These are phyloP conservation scores for Microcyclospora pomicola DNA, from an alignment of 2,329 filamentous ascomycete genomes.

Conservation along the genomic window DNA sequence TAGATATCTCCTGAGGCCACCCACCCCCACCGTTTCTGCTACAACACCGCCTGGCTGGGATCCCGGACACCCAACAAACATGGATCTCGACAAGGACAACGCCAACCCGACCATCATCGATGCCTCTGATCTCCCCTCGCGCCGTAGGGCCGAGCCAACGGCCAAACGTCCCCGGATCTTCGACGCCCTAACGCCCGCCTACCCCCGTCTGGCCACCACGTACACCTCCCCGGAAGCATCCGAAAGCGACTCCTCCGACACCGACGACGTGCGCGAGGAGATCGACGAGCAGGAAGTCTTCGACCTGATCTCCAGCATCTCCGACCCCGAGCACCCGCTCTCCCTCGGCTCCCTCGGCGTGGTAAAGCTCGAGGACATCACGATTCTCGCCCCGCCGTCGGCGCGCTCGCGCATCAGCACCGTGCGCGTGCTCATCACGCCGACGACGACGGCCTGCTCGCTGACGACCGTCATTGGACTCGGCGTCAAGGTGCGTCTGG, in stretches of 20 bases:
- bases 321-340: conserved; percentile 90
- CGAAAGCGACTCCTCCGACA: conserved; percentile 28
- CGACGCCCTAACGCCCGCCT: conserved; percentile 37
- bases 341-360: conserved; percentile 87
- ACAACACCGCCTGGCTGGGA: too few species aligned
- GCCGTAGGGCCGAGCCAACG: conserved; percentile 36
- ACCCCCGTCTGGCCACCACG: conserved; percentile 29
- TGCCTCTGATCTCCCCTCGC: conserved; percentile 74
- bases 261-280: conserved; percentile 54
- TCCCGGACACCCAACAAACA: conserved; percentile 6
- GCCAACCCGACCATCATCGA: conserved; percentile 90
- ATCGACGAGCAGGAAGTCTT: conserved; percentile 98
- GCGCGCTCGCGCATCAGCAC: conserved; percentile 51
- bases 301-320: conserved; percentile 87
- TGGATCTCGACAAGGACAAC: conserved; percentile 45
- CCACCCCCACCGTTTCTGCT: too few species aligned
- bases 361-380: conserved; percentile 89
- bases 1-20: too few species aligned
- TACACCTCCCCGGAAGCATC: conserved; percentile 19
- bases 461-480: conserved; percentile 92
- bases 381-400: conserved; percentile 55
- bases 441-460: conserved; percentile 93
- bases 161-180: conserved; percentile 41
- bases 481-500: conserved; percentile 78
- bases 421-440: conserved; percentile 80